Evolutionary conservation across 306 rosid genomes (phyloP), one percentile per base, ranked within the genome.

Genomic region (Cucurbita argyrosperma): DNA sequence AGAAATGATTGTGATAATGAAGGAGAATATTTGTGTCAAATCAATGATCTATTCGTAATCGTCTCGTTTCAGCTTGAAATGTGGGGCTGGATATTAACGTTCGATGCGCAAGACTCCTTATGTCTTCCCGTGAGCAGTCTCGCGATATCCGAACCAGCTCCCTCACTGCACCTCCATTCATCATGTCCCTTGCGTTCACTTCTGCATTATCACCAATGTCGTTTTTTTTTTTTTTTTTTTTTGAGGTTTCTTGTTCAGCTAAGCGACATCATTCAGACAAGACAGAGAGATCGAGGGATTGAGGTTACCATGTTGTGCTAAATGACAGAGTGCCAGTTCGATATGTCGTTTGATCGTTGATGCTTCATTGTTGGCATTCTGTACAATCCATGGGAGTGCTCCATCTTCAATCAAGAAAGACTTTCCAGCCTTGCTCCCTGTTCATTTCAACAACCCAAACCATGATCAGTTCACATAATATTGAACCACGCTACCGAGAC

Each of bases 271-370:
- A n/a, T 68, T 53, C 42, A 47, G 71, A 42, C 5, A 1, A n/a
- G 2, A 47, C 15, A 47, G 63, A 72, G 37, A 11, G 47, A 30
- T 30, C 35, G 35, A 57, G 55, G 2, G 59, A 70, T 6, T 0
- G 19, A 69, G 53, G 21, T 70, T 87, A 95, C 99, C 99, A 65
- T 91, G 92, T 76, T 95, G 99, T 26, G 99, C 97, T 59, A 95
- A 83, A 82, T 95, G 99, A 78, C 99, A 95, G 19, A 95, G 92
- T 72, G 99, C 97, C 60, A 95, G 97, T 79, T 95, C 99, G 56
- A 88, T 87, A 68, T 91, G 99, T 73, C 97, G 97, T 85, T 88
- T 89, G 75, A 91, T 86, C 42, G 97, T 83, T 0, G 99, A 84
- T 75, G 96, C 97, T 61, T 91, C 97, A 43, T 87, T 91, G 76